Conservation (phyloP, 768 basidiomycete genomes). For the Stropharia rugosoannulata region DNA sequence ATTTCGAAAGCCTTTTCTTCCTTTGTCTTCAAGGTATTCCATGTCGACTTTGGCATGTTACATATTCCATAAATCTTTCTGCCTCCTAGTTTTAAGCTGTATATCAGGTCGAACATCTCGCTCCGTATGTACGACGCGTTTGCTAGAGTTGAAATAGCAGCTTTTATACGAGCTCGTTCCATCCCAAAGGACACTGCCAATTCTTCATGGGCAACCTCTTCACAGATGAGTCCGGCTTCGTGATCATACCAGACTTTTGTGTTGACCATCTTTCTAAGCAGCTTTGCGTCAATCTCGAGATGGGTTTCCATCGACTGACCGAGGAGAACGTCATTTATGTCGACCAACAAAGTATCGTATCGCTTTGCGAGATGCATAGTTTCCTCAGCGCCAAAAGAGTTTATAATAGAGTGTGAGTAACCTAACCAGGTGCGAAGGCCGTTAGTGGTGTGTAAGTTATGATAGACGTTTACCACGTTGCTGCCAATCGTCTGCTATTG, state of each 20-base stretch:
- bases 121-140: slow-evolving; percentile 30
- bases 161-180: slow-evolving; percentile 24
- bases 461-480: too few relatives aligned
- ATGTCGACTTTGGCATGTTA: slow-evolving; percentile 40
- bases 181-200: slow-evolving; percentile 29
- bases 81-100: slow-evolving; percentile 28
- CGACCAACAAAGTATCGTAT: too few relatives aligned
- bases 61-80: slow-evolving; percentile 39
- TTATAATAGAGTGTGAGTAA: too few relatives aligned
- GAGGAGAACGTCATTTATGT: too few relatives aligned
- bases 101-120: slow-evolving; percentile 29
- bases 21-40: slow-evolving; percentile 25
- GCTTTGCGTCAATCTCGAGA: not conserved
- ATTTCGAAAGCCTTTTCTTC: slow-evolving; percentile 27
- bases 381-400: too few relatives aligned
- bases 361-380: too few relatives aligned
- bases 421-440: too few relatives aligned
- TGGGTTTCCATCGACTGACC: too few relatives aligned
- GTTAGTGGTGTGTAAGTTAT: too few relatives aligned
- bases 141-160: slow-evolving; percentile 33
- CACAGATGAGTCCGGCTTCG: slow-evolving; percentile 31
- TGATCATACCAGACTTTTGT: slow-evolving; percentile 32
- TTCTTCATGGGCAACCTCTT: slow-evolving; percentile 28
- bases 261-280: not conserved
- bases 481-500: too few relatives aligned